Evolutionary conservation across 768 basidiomycete species (phyloP), one percentile per base, ranked within the genome.

Genomic region (Paxillus rubicundulus): DNA sequence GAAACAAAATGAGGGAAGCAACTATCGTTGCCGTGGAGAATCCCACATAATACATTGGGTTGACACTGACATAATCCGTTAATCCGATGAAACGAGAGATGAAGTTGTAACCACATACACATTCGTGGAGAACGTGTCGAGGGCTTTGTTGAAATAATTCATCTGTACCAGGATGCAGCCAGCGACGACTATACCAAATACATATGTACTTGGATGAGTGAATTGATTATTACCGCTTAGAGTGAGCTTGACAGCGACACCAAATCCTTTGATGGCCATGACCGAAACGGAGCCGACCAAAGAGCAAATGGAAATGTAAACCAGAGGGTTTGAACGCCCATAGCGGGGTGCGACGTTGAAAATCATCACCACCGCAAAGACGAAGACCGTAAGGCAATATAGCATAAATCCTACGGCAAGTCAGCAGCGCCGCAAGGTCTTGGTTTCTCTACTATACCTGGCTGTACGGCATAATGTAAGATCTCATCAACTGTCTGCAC

Each of bases 231-330:
- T 90, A 42, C 96, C 95, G 9, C 82, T 80, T 52, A 98, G 74
- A 0, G 94, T 98, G 52, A 99, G 81, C 70, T 98, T 98, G 63
- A 99, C 81, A 2, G 97, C 96, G 43, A 98, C 86, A 41, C 97
- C 97, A 62, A 99, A 93, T 44, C 94, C 96, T 75, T 99, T 99
- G 78, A 98, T 89, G 38, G 93, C 89, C 97, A 99, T 98, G 72
- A 98, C 85, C n/a, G 92, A 93, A 40, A 99, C 84, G 28, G 92
- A 94, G 10, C 97, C 97, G 40, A 93, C 93, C 52, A 98, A 70
- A 10, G 95, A 98, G 71, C 97, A 98, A 63, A 99, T 96, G 24
- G 94, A 94, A 57, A 98, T 82, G 73, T 97, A 98, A 28, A 97
- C 88, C 55, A 93, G 60, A 2, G 97, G 97, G 57, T 88, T 94